Conservation (phyloP, 148 eudicot genomes). For the Rhododendron vialii region DNA sequence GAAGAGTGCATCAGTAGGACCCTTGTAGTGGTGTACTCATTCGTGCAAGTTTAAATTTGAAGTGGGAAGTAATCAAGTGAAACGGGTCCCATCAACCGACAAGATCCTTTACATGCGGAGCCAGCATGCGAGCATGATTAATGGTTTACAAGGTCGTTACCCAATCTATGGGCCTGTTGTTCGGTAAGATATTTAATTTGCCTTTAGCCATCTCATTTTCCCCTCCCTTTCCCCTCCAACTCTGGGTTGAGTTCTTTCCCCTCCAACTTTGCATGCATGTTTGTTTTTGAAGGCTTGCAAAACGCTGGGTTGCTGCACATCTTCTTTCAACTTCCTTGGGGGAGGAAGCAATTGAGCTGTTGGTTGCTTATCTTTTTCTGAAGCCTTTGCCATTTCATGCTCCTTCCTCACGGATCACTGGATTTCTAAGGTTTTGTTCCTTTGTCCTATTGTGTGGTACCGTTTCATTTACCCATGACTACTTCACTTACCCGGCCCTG, state of each 20-base stretch:
- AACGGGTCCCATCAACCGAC: constrained; percentile 67
- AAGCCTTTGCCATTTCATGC: constrained; percentile 70
- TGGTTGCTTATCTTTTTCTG: constrained; percentile 78
- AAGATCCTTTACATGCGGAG: constrained; percentile 51
- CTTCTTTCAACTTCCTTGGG: constrained; percentile 66
- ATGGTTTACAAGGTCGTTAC: constrained; percentile 86
- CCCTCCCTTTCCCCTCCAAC: background rate
- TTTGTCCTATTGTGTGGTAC: background rate
- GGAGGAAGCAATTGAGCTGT: constrained; percentile 77
- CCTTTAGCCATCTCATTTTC: background rate
- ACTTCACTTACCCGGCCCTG: background rate
- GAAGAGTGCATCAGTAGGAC: background rate
- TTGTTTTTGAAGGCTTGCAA: constrained; percentile 70
- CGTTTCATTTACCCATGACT: background rate
- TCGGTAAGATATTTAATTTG: constrained; percentile 35
- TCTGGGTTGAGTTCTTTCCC: background rate
- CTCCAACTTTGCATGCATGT: constrained; percentile 6
- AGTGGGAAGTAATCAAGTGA: constrained; percentile 46
- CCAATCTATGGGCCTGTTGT: constrained; percentile 79
- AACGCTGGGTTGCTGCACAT: constrained; percentile 95
- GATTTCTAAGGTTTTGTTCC: constrained; percentile 63
- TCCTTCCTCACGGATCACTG: constrained; percentile 76
- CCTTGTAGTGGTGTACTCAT: constrained; percentile 3
- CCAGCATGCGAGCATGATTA: constrained; percentile 92
- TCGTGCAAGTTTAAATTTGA: constrained; percentile 12